These are phyloP conservation scores for Fusarium haematococcum DNA, from an alignment of 2,329 filamentous ascomycete genomes.

Conservation along the genomic window DNA sequence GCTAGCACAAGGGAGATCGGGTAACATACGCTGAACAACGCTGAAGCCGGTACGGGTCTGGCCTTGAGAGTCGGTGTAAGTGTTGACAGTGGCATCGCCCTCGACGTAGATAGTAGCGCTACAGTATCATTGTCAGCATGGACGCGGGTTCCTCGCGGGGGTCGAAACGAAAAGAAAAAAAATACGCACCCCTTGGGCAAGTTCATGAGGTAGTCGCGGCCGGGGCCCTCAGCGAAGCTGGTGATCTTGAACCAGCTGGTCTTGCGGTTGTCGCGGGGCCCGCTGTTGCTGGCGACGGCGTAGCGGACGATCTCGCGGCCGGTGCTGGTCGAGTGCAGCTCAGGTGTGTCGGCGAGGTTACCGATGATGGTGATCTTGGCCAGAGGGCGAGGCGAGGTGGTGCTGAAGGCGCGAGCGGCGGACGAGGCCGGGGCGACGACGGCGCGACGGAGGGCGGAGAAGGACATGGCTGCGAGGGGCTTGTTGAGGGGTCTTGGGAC, in stretches of 20 bases:
- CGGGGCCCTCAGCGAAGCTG: constrained; percentile 77
- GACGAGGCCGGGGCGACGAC: constrained; percentile 59
- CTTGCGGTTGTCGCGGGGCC: constrained; percentile 75
- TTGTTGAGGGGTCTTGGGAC: not conserved
- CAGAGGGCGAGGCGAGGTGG: constrained; percentile 71
- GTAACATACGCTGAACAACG: constrained; percentile 82
- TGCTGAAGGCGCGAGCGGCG: constrained; percentile 79
- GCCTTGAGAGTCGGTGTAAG: constrained; percentile 77
- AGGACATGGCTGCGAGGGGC: constrained; percentile 52
- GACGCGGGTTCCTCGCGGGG: not conserved
- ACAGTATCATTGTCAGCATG: constrained; percentile 28
- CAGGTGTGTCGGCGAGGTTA: constrained; percentile 83
- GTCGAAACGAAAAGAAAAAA: not conserved
- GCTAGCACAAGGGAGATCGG: not conserved
- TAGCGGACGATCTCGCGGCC: constrained; percentile 84
- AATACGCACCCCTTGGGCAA: constrained; percentile 87
- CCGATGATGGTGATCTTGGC: constrained; percentile 90
- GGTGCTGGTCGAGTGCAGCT: constrained; percentile 75
- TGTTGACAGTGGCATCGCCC: constrained; percentile 78
- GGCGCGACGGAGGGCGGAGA: constrained; percentile 66
- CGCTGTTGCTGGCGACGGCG: constrained; percentile 76
- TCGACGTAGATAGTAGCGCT: constrained; percentile 87
- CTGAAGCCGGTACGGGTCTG: constrained; percentile 73
- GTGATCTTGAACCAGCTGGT: constrained; percentile 89
- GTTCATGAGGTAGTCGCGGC: constrained; percentile 77